Conservation (phyloP, 495 filamentous ascomycete species). For the Cercophora samala region DNA sequence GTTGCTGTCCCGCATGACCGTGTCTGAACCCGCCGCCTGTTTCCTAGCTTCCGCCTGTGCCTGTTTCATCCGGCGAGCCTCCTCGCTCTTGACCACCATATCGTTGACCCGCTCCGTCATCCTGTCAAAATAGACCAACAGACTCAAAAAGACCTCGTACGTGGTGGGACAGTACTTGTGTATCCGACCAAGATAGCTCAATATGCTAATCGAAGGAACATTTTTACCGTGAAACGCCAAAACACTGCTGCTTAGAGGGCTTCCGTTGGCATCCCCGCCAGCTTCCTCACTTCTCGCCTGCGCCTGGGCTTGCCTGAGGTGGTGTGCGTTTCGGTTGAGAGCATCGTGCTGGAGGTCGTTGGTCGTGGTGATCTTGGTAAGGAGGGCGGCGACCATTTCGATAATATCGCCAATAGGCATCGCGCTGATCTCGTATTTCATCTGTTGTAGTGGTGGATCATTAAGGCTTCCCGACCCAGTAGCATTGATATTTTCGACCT, state of each 20-base stretch:
- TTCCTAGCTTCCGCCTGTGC: conserved; percentile 22
- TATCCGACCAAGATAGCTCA: conserved; percentile 93
- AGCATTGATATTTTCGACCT: conserved; percentile 58
- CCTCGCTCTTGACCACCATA: conserved; percentile 46
- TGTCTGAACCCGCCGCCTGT: conserved; percentile 27
- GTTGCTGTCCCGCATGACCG: conserved; percentile 38
- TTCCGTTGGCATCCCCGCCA: conserved; percentile 63
- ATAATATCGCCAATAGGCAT: conserved; percentile 99
- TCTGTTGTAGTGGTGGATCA: conserved; percentile 47
- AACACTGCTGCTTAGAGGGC: conserved; percentile 79
- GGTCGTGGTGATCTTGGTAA: conserved; percentile 97
- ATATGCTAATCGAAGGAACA: conserved; percentile 92
- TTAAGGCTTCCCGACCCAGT: conserved; percentile 47
- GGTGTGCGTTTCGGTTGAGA: conserved; percentile 46
- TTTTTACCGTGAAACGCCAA: conserved; percentile 99
- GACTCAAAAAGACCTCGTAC: conserved; percentile 93
- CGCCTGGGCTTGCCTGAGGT: conserved; percentile 45
- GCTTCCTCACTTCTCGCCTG: conserved; percentile 44
- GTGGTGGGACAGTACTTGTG: conserved; percentile 99
- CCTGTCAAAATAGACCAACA: conserved; percentile 96
- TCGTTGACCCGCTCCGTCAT: conserved; percentile 96
- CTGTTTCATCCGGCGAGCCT: conserved; percentile 31
- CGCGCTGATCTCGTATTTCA: conserved; percentile 90
- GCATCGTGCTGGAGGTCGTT: conserved; percentile 91
- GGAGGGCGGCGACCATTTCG: conserved; percentile 98